phyloP scores from a whole-genome alignment of 257 asterid genomes.

The Fraxinus americana region DNA sequence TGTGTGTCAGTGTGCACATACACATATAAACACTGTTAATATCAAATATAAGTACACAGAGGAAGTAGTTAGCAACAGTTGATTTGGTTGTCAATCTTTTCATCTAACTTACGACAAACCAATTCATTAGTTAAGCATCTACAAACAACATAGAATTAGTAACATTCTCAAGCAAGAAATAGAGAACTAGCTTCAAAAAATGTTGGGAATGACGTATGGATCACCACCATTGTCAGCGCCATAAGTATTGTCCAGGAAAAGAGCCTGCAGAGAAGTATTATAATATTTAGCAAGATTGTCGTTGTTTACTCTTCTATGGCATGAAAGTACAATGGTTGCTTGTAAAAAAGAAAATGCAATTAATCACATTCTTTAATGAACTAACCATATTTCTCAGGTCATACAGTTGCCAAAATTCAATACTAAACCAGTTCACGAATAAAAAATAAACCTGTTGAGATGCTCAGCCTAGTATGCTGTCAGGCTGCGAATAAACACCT shows the following conservation, averaged over 20 bases:
- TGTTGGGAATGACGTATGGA: constrained; percentile 85
- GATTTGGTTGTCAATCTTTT: not conserved
- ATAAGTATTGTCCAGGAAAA: constrained; percentile 87
- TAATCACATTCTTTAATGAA: not conserved
- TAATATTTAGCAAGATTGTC: constrained; percentile 13
- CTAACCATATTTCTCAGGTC: not conserved
- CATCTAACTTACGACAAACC: constrained; percentile 4
- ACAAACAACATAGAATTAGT: not conserved
- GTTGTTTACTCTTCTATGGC: not conserved
- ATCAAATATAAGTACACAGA: not conserved
- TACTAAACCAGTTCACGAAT: constrained; percentile 12
- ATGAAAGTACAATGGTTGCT: constrained; percentile 9
- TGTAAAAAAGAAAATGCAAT: constrained; percentile 12
- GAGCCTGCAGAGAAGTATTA: constrained; percentile 60
- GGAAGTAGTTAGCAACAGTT: constrained; percentile 5
- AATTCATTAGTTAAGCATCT: constrained; percentile 16
- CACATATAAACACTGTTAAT: not conserved
- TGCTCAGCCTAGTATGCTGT: constrained; percentile 85
- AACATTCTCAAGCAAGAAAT: not conserved
- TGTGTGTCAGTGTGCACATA: not conserved
- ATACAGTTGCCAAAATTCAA: constrained; percentile 11
- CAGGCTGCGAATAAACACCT: constrained; percentile 99
- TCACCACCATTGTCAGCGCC: constrained; percentile 99
- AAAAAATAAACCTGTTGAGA: constrained; percentile 72
- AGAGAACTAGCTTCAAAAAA: not conserved